Evolutionary conservation across 768 basidiomycete species (phyloP).

Genomic region (Mycena vitilis): DNA sequence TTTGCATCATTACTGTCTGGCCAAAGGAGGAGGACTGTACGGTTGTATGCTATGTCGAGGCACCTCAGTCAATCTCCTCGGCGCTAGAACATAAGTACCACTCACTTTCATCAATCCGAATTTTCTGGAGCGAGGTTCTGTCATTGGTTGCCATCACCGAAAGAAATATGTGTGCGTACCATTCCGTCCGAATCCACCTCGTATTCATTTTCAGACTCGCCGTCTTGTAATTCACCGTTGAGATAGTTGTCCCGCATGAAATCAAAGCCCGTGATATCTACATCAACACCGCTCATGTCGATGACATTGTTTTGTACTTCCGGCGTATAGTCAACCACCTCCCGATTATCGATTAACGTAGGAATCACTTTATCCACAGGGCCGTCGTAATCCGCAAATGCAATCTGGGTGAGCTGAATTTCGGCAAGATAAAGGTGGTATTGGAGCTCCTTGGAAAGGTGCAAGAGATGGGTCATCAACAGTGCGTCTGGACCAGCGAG

Average conservation of each 20-base stretch:
- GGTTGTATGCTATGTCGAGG: neutral
- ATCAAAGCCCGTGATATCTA: neutral
- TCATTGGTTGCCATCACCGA: neutral
- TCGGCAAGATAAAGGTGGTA: constrained; percentile 6
- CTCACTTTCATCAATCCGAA: constrained; percentile 9
- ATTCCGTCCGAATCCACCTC: neutral
- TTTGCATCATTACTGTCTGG: neutral
- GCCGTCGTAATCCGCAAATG: neutral
- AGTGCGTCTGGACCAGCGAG: constrained; percentile 4
- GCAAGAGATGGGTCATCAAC: constrained; percentile 1
- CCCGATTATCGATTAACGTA: neutral
- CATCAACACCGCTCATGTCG: constrained; percentile 2
- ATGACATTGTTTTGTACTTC: neutral
- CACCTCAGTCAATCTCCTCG: neutral
- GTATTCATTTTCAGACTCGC: constrained; percentile 4
- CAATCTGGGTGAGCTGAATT: neutral
- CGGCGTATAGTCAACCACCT: neutral
- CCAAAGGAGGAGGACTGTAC: constrained; percentile 5
- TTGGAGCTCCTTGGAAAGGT: constrained; percentile 3
- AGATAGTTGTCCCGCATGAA: neutral
- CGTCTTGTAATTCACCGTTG: neutral
- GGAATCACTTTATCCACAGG: neutral
- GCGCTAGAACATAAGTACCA: neutral
- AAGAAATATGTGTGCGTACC: neutral
- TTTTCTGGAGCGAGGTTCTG: neutral